These are phyloP conservation scores for Typha latifolia DNA, from an alignment of 176 grass and related monocot species.

Conservation along the genomic window DNA sequence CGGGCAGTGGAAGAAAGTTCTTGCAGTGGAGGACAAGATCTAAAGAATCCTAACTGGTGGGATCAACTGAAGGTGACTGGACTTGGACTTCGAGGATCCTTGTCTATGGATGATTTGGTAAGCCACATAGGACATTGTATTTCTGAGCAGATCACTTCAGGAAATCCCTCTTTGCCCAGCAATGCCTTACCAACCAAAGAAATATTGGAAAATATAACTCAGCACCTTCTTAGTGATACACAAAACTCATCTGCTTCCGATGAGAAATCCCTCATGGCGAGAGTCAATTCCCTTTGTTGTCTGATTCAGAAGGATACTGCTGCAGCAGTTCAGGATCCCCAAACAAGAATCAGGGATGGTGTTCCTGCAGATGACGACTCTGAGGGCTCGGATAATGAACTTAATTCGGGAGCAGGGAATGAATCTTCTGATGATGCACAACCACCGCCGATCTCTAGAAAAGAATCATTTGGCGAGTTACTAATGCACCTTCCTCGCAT, in stretches of 20 bases:
- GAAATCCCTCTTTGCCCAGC: not conserved
- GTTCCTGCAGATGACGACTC: not conserved
- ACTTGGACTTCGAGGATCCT: not conserved
- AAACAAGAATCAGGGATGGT: not conserved
- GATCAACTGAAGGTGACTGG: constrained; percentile 4
- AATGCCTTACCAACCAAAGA: constrained; percentile 1
- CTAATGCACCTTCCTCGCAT: constrained; percentile 15
- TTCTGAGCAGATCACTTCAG: not conserved
- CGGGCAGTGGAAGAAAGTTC: not conserved
- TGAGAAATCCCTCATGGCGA: constrained; percentile 1
- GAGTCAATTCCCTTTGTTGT: constrained; percentile 11
- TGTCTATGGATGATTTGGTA: constrained; percentile 2
- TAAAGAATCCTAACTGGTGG: not conserved
- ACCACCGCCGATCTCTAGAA: constrained; percentile 3
- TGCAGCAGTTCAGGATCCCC: not conserved
- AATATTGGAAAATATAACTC: constrained; percentile 6
- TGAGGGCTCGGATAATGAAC: not conserved
- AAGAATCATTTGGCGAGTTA: constrained; percentile 8
- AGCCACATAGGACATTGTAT: constrained; percentile 1
- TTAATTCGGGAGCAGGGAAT: not conserved
- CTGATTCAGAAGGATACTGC: constrained; percentile 2
- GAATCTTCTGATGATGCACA: not conserved
- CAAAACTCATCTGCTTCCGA: not conserved
- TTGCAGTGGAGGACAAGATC: not conserved
- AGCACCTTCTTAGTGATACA: constrained; percentile 10